phyloP scores from a whole-genome alignment of 2,329 filamentous ascomycete species.

The Aplosporella prunicola region DNA sequence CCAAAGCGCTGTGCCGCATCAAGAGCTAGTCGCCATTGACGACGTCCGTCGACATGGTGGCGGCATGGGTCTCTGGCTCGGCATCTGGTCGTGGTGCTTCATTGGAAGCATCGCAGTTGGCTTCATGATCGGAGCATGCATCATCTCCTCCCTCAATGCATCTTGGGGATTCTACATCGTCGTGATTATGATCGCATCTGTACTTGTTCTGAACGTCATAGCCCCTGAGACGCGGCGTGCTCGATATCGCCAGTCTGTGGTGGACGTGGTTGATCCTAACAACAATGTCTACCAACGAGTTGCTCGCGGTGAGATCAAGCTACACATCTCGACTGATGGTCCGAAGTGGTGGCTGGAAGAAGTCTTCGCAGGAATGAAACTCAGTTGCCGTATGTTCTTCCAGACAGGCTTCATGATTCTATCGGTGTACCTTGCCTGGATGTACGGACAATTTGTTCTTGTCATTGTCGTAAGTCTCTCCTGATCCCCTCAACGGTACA shows the following conservation, averaged over 20 bases:
- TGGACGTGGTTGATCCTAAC: conserved; percentile 37
- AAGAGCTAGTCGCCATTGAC: conserved; percentile 57
- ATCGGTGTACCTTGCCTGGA: conserved; percentile 63
- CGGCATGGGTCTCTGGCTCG: conserved; percentile 71
- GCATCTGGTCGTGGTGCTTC: conserved; percentile 66
- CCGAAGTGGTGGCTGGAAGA: conserved; percentile 72
- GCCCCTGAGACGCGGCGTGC: conserved; percentile 64
- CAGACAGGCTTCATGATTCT: conserved; percentile 67
- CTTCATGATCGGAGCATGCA: conserved; percentile 59
- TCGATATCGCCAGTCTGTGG: conserved; percentile 56
- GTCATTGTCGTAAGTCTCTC: conserved; percentile 51
- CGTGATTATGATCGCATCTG: conserved; percentile 55
- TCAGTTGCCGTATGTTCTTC: conserved; percentile 60
- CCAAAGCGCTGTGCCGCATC: conserved; percentile 62
- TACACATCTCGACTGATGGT: conserved; percentile 62
- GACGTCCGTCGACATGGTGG: conserved; percentile 67
- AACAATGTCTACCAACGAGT: conserved; percentile 37
- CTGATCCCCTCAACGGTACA: neutral
- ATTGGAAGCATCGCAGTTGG: conserved; percentile 63
- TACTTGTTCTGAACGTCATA: conserved; percentile 60
- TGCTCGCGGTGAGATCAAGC: conserved; percentile 64
- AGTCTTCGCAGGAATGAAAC: conserved; percentile 57
- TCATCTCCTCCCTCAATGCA: conserved; percentile 56
- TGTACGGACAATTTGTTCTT: conserved; percentile 66
- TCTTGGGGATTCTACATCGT: conserved; percentile 70